A percentile compares a stretch with the other conserved stretches of the same genome.
These are phyloP conservation scores for Scutellaria barbata DNA, from an alignment of 257 asterid species.

Conservation along the genomic window DNA sequence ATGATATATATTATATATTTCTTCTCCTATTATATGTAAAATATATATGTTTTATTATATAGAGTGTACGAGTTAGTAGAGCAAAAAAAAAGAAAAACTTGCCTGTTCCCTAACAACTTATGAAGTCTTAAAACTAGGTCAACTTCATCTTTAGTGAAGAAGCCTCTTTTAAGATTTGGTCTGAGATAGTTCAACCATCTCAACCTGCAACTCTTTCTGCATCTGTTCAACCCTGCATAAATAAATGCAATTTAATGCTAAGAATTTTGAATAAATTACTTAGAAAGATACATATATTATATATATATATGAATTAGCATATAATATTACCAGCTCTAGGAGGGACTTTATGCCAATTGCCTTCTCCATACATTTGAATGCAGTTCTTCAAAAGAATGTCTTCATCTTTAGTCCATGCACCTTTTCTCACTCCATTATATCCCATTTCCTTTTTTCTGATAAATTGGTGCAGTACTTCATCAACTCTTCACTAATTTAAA, in stretches of 20 bases:
- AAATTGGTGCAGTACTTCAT: not conserved
- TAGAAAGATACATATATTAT: too few relatives aligned
- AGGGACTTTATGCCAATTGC: constrained; percentile 67
- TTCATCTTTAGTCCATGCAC: constrained; percentile 57
- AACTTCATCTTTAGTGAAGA: constrained; percentile 34
- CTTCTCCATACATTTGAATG: constrained; percentile 50
- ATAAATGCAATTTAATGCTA: not conserved
- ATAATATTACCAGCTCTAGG: constrained; percentile 57
- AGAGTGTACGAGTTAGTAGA: too few relatives aligned
- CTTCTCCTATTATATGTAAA: too few relatives aligned
- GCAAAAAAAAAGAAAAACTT: not conserved
- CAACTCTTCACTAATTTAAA: not conserved
- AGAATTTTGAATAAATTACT: not conserved
- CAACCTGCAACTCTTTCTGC: constrained; percentile 49
- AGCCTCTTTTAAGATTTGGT: constrained; percentile 41
- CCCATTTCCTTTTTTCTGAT: constrained; percentile 4
- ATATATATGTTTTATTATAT: too few relatives aligned
- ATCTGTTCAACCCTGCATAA: constrained; percentile 39
- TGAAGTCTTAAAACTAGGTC: constrained; percentile 43
- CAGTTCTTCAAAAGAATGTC: constrained; percentile 46
- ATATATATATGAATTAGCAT: too few relatives aligned
- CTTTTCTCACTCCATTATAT: constrained; percentile 44
- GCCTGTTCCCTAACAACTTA: constrained; percentile 45
- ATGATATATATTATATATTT: too few relatives aligned
- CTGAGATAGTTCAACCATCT: constrained; percentile 45